Evolutionary conservation across 2,329 filamentous ascomycete species (phyloP).

Genomic region (Aspergillus awamori): DNA sequence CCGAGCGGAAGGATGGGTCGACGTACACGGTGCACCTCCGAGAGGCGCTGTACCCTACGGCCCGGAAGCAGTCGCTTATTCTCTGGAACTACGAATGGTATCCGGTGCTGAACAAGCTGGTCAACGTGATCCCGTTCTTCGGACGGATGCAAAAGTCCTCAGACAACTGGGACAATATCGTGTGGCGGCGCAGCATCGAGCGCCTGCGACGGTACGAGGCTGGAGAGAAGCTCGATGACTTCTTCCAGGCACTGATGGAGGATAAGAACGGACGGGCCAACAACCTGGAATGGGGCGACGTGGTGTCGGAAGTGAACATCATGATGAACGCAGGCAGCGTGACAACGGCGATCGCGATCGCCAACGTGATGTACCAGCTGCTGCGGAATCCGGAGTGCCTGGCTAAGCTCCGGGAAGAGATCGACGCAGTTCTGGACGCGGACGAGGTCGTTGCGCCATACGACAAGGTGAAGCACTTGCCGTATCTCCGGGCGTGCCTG

Average conservation of each 20-base stretch:
- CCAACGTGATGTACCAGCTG: slow-evolving; percentile 57
- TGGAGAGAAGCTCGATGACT: slow-evolving; percentile 62
- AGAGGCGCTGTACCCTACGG: slow-evolving; percentile 56
- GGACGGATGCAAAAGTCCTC: slow-evolving; percentile 48
- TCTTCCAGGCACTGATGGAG: slow-evolving; percentile 61
- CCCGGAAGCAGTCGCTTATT: slow-evolving; percentile 54
- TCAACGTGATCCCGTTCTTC: slow-evolving; percentile 51
- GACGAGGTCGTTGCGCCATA: slow-evolving; percentile 53
- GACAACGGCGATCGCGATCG: slow-evolving; percentile 58
- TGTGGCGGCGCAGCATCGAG: slow-evolving; percentile 48
- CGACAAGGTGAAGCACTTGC: slow-evolving; percentile 55
- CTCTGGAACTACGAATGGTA: slow-evolving; percentile 51
- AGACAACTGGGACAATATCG: slow-evolving; percentile 47
- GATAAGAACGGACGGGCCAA: slow-evolving; percentile 50
- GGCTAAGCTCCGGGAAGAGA: slow-evolving; percentile 47
- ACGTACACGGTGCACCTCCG: slow-evolving; percentile 52
- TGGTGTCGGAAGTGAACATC: slow-evolving; percentile 56
- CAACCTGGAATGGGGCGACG: slow-evolving; percentile 60
- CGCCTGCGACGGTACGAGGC: slow-evolving; percentile 37
- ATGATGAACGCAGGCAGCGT: slow-evolving; percentile 55
- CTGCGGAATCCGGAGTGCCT: slow-evolving; percentile 51
- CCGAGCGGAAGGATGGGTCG: slow-evolving; percentile 50
- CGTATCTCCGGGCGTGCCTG: slow-evolving; percentile 56
- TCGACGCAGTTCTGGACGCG: slow-evolving; percentile 49
- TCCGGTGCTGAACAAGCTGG: slow-evolving; percentile 50